Percentiles rank a stretch among this genome's conserved stretches.
phyloP scores from a whole-genome alignment of 1,139 yeast species.

The Taiozyma sp. region DNA sequence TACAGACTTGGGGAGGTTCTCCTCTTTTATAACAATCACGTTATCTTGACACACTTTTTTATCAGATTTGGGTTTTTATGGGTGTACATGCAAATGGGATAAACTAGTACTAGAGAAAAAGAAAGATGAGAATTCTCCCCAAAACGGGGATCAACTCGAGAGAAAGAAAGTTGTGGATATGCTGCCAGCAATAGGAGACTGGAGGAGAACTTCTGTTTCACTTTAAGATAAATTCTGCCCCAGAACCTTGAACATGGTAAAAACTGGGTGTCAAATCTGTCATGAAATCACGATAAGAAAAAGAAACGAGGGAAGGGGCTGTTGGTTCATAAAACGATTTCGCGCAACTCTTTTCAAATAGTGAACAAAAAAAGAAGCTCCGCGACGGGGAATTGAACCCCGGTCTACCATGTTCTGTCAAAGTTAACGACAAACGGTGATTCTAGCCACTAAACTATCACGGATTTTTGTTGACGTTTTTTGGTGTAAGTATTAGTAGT shows the following conservation, averaged over 20 bases:
- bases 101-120: too few relatives aligned
- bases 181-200: too few relatives aligned
- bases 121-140: too few relatives aligned
- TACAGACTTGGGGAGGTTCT: background rate
- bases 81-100: background rate
- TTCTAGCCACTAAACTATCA: conserved; percentile 26
- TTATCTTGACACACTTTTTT: background rate
- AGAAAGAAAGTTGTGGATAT: too few relatives aligned
- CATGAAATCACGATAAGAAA: background rate
- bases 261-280: background rate
- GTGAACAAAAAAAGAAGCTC: conserved; percentile 29
- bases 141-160: too few relatives aligned
- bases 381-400: conserved; percentile 72
- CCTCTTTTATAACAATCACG: background rate
- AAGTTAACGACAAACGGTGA: conserved; percentile 20
- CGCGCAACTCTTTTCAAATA: background rate
- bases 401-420: conserved; percentile 55
- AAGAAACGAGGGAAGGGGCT: background rate
- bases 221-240: background rate
- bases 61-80: background rate
- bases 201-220: too few relatives aligned
- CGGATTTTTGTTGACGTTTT: conserved; percentile 8
- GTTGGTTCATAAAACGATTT: background rate
- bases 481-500: too few relatives aligned
- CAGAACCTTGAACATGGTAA: background rate